These are phyloP conservation scores for Leptographium procerum DNA, from an alignment of 2,329 filamentous ascomycete species.

Conservation along the genomic window DNA sequence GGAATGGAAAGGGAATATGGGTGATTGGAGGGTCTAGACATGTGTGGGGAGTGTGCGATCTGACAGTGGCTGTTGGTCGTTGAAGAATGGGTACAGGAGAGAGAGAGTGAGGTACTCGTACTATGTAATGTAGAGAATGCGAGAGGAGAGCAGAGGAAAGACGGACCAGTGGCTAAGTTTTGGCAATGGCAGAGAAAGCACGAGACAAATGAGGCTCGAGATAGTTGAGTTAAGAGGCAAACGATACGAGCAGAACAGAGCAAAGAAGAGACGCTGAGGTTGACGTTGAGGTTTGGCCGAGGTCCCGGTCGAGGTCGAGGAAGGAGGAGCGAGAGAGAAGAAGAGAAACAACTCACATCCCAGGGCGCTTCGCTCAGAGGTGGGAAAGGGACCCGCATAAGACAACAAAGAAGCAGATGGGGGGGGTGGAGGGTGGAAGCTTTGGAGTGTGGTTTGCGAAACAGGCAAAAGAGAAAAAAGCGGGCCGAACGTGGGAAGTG, in stretches of 20 bases:
- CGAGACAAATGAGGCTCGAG: background rate
- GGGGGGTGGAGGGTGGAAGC: background rate
- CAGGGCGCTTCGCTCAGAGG: background rate
- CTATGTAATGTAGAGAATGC: no score
- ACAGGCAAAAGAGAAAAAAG: slow-evolving; percentile 5
- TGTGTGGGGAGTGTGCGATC: slow-evolving; percentile 7
- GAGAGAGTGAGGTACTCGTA: no score
- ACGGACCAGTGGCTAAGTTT: background rate
- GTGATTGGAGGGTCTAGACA: slow-evolving; percentile 9
- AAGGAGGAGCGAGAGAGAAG: background rate
- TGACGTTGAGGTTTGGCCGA: background rate
- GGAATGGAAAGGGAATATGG: slow-evolving; percentile 9
- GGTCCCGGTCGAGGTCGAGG: background rate
- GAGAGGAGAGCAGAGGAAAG: background rate
- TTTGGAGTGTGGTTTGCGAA: slow-evolving; percentile 1
- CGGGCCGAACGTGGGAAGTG: background rate
- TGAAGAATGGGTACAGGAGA: slow-evolving; percentile 1
- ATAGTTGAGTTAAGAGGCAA: background rate
- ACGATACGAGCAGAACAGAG: no score
- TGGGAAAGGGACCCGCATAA: background rate
- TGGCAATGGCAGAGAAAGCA: no score
- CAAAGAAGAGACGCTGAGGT: background rate
- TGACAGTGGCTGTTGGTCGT: background rate
- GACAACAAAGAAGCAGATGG: background rate
- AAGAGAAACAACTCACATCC: background rate